Percentiles rank a stretch among this genome's conserved stretches.
phyloP scores from a whole-genome alignment of 352 stramenopile genomes.

The Plasmopara viticola region DNA sequence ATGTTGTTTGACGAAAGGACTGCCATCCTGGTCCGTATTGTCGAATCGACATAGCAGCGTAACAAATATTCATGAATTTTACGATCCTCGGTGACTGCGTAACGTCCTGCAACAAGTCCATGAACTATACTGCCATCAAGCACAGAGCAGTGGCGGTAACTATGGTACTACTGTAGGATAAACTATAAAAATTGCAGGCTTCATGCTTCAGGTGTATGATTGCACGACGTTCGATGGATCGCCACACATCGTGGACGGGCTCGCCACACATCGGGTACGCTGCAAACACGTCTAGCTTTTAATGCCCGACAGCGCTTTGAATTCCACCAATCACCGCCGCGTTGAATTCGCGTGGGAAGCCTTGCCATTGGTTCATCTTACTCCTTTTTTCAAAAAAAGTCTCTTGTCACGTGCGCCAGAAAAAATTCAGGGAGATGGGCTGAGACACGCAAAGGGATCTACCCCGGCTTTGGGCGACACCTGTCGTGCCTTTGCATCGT shows the following conservation, averaged over 20 bases:
- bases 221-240: constrained; percentile 4
- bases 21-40: constrained; percentile 4
- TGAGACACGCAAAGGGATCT: constrained; percentile 28
- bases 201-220: not conserved
- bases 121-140: constrained; percentile 4
- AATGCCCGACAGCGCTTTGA: constrained; percentile 5
- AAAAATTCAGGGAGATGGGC: constrained; percentile 19
- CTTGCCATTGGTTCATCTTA: constrained; percentile 23
- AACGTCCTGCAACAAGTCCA: not conserved
- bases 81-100: not conserved
- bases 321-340: constrained; percentile 9
- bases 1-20: constrained; percentile 4
- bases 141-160: constrained; percentile 3
- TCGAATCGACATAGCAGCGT: constrained; percentile 2
- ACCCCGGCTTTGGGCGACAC: constrained; percentile 6
- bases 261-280: constrained; percentile 12
- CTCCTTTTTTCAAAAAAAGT: constrained; percentile 18
- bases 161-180: not conserved
- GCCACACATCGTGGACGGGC: constrained; percentile 9
- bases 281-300: constrained; percentile 10
- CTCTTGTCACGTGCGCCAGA: constrained; percentile 17
- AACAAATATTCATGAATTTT: not conserved
- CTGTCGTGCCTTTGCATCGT: constrained; percentile 19
- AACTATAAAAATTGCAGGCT: constrained; percentile 5
- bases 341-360: constrained; percentile 3